Evolutionary conservation across 805 yeast species (phyloP), one percentile per base, ranked within the genome.

Genomic region (Nakazawaea ishiwadae): DNA sequence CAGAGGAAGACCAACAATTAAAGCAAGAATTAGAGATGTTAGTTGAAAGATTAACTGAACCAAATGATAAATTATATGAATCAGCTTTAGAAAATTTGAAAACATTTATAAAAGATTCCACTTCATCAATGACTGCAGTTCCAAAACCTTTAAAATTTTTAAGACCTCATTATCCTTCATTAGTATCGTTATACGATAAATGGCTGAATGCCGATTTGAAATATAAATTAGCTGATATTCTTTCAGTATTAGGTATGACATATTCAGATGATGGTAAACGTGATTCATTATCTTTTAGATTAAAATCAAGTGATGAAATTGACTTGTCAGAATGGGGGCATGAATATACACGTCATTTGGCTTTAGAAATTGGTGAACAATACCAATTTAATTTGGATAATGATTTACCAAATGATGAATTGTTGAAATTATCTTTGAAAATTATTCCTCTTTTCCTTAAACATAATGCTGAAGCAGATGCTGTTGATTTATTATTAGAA

Each of bases 121-220:
- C 99, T 3, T 86, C 96, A 29, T 90, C 97, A 7, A 93, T 93
- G 97, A 93, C 99, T 2, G 99, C 99, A 3, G 99, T 93, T 39
- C 99, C 99, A 29, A 93, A 93, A 63, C 99, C 99, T 4, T 76
- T 93, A 65, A 95, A 93, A 68, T 93, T 93, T 59, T 73, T 93
- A 49, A 79, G 96, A 55, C 96, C 97, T 6, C 86, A 80, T 55
- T 93, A 82, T 58, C 80, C 82, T 16, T 54, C 71, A n/a, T 69
- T 93, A 54, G 76, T 77, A 26, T 73, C 68, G 41, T 64, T 85
- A 30, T 84, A 82, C 60, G 80, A 75, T 28, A 67, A 69, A 27
- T 88, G 96, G 96, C 63, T 69, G 10, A 66, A 69, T 39, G 53
- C 58, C 3, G 54, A 56, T 4, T 63, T 77, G 42, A 75, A 75